Percentiles rank a stretch among this genome's conserved stretches.
phyloP scores from a whole-genome alignment of 2,329 filamentous ascomycete genomes.

The Aureobasidium sp. region DNA sequence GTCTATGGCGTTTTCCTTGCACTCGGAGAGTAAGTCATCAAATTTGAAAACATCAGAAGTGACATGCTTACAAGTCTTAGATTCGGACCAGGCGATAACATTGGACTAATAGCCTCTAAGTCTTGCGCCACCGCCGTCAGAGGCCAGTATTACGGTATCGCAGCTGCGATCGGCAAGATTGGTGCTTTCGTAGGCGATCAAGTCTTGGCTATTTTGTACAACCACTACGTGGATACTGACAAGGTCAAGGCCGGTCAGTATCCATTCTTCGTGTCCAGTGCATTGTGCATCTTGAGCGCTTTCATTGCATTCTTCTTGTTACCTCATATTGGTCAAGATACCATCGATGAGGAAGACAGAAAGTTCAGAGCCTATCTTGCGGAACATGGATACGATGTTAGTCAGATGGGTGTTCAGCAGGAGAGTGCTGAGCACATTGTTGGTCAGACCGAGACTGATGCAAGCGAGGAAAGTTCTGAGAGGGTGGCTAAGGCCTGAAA shows the following conservation, averaged over 20 bases:
- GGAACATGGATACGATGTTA: conserved; percentile 66
- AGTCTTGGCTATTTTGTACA: conserved; percentile 65
- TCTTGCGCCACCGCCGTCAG: conserved; percentile 78
- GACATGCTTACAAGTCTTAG: not conserved
- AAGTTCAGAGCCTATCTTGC: conserved; percentile 69
- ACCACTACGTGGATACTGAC: conserved; percentile 50
- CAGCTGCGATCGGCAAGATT: conserved; percentile 67
- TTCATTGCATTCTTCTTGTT: conserved; percentile 58
- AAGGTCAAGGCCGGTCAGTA: conserved; percentile 60
- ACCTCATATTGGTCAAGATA: conserved; percentile 74
- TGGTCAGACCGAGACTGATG: not conserved
- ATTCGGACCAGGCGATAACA: conserved; percentile 83
- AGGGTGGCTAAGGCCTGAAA: not conserved
- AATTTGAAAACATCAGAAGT: no score
- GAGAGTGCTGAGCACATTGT: conserved; percentile 15
- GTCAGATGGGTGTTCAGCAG: conserved; percentile 23
- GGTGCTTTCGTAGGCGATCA: conserved; percentile 76
- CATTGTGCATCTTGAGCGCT: conserved; percentile 69
- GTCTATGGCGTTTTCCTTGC: conserved; percentile 73
- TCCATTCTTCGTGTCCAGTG: conserved; percentile 77
- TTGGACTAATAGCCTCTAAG: conserved; percentile 79
- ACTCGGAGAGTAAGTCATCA: conserved; percentile 52
- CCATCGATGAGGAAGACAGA: conserved; percentile 69
- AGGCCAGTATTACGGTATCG: conserved; percentile 65
- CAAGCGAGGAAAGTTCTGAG: no score